Evolutionary conservation across 495 filamentous ascomycete species (phyloP), one percentile per base, ranked within the genome.

Genomic region (Choiromyces venosus): DNA sequence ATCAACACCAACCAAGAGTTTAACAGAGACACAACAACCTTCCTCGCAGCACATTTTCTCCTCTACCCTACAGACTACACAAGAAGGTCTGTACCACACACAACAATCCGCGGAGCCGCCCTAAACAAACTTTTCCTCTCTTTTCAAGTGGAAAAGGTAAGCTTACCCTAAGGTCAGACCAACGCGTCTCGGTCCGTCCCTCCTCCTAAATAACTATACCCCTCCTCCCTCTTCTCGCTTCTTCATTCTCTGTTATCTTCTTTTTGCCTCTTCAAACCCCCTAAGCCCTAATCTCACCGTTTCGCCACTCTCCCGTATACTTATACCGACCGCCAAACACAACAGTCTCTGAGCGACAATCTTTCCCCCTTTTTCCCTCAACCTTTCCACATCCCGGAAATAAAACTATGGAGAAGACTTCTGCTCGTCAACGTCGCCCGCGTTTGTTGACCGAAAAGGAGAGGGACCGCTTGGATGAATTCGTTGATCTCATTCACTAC

Each of bases 401-500:
- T 61, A 83, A 87, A 81, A 92, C 95, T 81, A 91, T 95, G 80
- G 93, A 97, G 84, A 84, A 87, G 72, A 69, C 70, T 37, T 89
- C 82, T 76, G 88, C 93, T 79, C 91, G 96, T 81, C 97, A 97
- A 83, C 90, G 91, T 81, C 87, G 87, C 76, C 92, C 95, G 8
- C 89, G 96, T 67, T 88, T 89, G 73, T 84, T 98, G 39, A 86
- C 89, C n/a, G 92, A 97, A 44, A 82, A 85, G 1, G 95, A 99
- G 85, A 89, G 89, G 65, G 88, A 89, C 74, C 88, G 89, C 46
- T 86, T 99, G 64, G 92, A 97, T 37, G 94, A 98, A 81, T 99
- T 92, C 81, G 87, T 92, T 67, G 94, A 98, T 74, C 85, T 87
- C 16, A 98, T 99, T 74, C 93, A 97, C 83, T 99, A 99, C 83